Conservation (phyloP, 345 rosid genomes). For the Sisymbrium irio region DNA sequence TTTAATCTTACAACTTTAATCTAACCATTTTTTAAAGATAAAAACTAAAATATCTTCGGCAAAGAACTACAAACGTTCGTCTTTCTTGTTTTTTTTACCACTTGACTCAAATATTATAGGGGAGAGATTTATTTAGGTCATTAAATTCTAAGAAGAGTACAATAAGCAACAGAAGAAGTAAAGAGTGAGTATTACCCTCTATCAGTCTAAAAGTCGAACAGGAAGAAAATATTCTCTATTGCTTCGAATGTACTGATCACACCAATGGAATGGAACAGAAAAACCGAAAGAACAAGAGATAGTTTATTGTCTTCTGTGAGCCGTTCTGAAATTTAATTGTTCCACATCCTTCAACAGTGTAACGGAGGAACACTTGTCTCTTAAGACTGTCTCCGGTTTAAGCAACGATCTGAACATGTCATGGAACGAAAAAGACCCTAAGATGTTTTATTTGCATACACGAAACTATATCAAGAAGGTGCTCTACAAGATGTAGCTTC, state of each 20-base stretch:
- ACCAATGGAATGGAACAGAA: not conserved
- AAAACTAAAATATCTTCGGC: too few relatives aligned
- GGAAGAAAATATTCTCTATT: not conserved
- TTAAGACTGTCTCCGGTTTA: not conserved
- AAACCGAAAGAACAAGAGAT: not conserved
- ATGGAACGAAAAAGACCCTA: not conserved
- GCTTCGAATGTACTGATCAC: not conserved
- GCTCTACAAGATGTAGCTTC: not conserved
- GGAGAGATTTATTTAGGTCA: not conserved
- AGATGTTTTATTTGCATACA: not conserved
- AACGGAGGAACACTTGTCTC: not conserved
- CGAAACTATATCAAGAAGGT: not conserved
- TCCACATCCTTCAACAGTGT: not conserved
- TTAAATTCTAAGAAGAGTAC: not conserved
- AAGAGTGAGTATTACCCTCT: not conserved
- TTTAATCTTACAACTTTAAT: not conserved
- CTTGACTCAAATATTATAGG: not conserved
- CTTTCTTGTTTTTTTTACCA: not conserved
- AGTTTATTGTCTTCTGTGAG: not conserved
- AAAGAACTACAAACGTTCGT: not conserved
- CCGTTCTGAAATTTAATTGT: not conserved
- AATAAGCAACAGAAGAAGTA: not conserved
- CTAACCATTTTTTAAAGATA: not conserved
- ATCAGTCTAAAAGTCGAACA: not conserved
- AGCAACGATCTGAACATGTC: conserved; percentile 10